These are phyloP conservation scores for Ricinus communis DNA, from an alignment of 345 rosid genomes.

Conservation along the genomic window DNA sequence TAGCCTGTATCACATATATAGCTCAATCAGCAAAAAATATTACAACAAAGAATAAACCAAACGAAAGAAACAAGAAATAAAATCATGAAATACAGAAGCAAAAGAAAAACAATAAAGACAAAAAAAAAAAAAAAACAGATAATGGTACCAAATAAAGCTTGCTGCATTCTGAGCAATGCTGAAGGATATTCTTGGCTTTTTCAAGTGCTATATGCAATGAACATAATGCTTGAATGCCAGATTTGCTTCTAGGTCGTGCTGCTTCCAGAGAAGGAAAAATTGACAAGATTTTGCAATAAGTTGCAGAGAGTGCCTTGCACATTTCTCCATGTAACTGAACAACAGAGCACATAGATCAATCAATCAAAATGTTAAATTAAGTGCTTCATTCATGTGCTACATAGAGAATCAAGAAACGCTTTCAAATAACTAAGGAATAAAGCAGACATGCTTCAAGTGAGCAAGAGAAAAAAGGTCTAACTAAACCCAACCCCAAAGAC, in stretches of 20 bases:
- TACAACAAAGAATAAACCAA: background rate
- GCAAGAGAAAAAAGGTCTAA: background rate
- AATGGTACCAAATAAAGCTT: constrained; percentile 84
- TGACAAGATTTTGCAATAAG: constrained; percentile 66
- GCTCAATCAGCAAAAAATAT: constrained; percentile 11
- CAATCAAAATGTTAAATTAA: background rate
- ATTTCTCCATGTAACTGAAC: constrained; percentile 88
- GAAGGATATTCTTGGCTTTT: constrained; percentile 81
- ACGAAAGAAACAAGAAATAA: constrained; percentile 4
- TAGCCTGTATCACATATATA: constrained; percentile 56
- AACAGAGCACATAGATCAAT: constrained; percentile 9
- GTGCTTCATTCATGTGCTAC: background rate
- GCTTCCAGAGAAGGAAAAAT: constrained; percentile 93
- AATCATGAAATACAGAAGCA: background rate
- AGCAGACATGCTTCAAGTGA: background rate
- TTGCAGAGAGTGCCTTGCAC: constrained; percentile 72
- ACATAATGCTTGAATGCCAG: constrained; percentile 94
- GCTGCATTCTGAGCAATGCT: constrained; percentile 88
- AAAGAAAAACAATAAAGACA: background rate
- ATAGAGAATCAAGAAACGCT: background rate
- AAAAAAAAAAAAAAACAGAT: background rate
- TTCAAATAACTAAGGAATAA: background rate
- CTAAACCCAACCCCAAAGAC: background rate
- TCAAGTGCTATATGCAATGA: constrained; percentile 91
- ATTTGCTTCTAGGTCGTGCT: constrained; percentile 94